These are phyloP conservation scores for Heliosperma pusillum DNA, from an alignment of 148 eudicot species.

Conservation along the genomic window DNA sequence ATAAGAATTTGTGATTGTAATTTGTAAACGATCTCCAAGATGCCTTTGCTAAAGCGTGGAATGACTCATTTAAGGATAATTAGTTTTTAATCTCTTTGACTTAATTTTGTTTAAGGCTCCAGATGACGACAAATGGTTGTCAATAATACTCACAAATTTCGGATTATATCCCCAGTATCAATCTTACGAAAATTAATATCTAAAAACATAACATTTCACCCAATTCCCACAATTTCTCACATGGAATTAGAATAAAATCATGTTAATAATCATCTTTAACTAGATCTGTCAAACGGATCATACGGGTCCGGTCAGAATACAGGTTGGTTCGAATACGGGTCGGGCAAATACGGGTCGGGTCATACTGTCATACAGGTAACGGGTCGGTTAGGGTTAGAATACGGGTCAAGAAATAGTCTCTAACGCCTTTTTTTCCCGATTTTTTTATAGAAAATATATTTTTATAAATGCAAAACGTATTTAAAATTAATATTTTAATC, in stretches of 20 bases:
- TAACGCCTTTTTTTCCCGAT: too few relatives aligned
- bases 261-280: too few relatives aligned
- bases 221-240: neutral
- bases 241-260: neutral
- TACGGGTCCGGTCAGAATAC: too few relatives aligned
- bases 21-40: neutral
- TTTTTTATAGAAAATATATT: too few relatives aligned
- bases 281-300: too few relatives aligned
- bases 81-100: conserved; percentile 3
- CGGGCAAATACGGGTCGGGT: too few relatives aligned
- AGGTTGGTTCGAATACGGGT: too few relatives aligned
- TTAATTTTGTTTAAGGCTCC: conserved; percentile 11
- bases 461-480: too few relatives aligned
- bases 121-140: neutral
- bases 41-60: neutral
- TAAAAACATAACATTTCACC: conserved; percentile 8
- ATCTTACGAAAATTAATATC: neutral
- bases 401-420: too few relatives aligned
- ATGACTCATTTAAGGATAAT: conserved; percentile 3
- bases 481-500: too few relatives aligned
- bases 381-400: too few relatives aligned
- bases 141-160: neutral
- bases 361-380: too few relatives aligned
- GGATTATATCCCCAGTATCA: conserved; percentile 17
- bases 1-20: neutral